Evolutionary conservation across 768 basidiomycete genomes (phyloP), one percentile per base, ranked within the genome.

Genomic region (Lanmaoa pseudosensibilis): DNA sequence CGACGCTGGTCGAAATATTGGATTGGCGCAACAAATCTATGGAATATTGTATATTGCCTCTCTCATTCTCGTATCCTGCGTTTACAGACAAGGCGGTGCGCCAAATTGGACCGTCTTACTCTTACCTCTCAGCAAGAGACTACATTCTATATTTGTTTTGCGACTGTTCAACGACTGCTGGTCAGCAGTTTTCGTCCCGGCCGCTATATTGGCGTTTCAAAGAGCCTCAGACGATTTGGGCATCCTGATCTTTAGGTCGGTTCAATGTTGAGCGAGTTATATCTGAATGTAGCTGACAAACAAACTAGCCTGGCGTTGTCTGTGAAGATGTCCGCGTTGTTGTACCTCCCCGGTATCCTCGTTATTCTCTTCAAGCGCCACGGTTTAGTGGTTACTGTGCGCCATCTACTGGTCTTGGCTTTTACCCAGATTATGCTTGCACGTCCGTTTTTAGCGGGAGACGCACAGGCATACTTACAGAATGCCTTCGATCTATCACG

Each of bases 101-200:
- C 86, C 90, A 16, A 93, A 92, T 70, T 90, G 86, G 86, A 72
- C 82, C 8, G 48, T 91, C 37, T 66, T 92, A 11, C 70, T 92
- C 9, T 77, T 98, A 11, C 85, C 88, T 0, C 76, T 97, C 41
- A 95, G 93, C 81, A 98, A 98, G 73, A 81, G 97, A 50, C 77
- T 96, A 4, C 96, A 98, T 67, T 98, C 96, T 13, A 91, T 98
- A 52, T 98, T 87, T 69, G 84, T 90, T 13, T 76, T 99, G 50
- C 82, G 97, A 19, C 76, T 98, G 7, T 99, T 99, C 79, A 98
- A 98, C 67, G 97, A 99, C 69, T 92, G 91, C 67, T 94, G 92
- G 92, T 80, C 88, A 3, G 77, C 86, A 0, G 70, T 90, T 18
- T 78, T 82, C 5, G 76, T 88, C 33, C 82, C 92, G 60, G 77